A percentile compares a stretch with the other conserved stretches of the same genome.
Conservation (phyloP, 164 flowering plant genomes). For the Tinospora cordifolia region DNA sequence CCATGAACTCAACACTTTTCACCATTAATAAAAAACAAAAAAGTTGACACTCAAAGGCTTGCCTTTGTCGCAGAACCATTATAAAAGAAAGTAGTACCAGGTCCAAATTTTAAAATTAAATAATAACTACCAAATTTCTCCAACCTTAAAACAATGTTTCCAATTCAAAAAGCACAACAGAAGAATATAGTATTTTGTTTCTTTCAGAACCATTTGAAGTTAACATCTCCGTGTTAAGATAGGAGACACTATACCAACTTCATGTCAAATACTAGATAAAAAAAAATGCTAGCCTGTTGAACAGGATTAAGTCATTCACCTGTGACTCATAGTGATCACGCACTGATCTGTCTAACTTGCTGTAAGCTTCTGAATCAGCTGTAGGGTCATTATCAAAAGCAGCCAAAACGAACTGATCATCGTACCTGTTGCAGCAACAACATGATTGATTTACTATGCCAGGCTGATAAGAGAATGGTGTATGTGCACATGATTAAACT, state of each 20-base stretch:
- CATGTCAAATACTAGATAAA: neutral
- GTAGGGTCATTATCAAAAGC: conserved; percentile 86
- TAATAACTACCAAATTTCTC: neutral
- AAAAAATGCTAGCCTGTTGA: neutral
- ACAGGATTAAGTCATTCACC: conserved; percentile 31
- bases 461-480: neutral
- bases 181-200: too few species aligned
- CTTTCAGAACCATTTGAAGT: too few species aligned
- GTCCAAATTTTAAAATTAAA: neutral
- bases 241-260: too few species aligned
- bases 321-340: conserved; percentile 71
- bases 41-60: neutral
- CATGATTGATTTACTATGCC: conserved; percentile 7
- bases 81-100: neutral
- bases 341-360: conserved; percentile 48
- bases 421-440: conserved; percentile 39
- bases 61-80: neutral
- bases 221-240: too few species aligned
- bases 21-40: too few species aligned
- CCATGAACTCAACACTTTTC: too few species aligned
- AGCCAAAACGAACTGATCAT: conserved; percentile 66
- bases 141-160: too few species aligned
- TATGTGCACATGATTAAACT: neutral
- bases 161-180: too few species aligned
- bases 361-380: conserved; percentile 70